Conservation (phyloP, 2,329 filamentous ascomycete genomes). For the Phaeosphaeriaceae sp. region DNA sequence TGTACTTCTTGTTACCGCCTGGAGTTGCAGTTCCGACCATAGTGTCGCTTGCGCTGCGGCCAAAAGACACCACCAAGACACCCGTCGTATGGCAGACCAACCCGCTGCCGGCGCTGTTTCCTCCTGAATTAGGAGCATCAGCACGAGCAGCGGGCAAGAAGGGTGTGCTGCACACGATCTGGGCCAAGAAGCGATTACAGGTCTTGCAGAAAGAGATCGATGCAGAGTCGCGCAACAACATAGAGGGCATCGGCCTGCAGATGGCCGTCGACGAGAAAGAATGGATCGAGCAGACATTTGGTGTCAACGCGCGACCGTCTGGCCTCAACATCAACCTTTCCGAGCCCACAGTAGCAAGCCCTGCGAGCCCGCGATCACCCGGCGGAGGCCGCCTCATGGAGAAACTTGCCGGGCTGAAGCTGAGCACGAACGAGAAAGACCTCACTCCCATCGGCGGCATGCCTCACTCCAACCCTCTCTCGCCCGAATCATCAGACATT, state of each 20-base stretch:
- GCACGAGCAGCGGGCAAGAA: conserved; percentile 73
- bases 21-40: conserved; percentile 74
- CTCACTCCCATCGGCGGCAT: conserved; percentile 56
- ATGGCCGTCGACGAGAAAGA: conserved; percentile 84
- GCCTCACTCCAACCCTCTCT: conserved; percentile 58
- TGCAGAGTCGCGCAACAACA: conserved; percentile 73
- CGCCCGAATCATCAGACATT: conserved; percentile 68
- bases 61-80: conserved; percentile 52
- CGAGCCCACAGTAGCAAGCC: conserved; percentile 52
- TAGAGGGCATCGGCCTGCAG: conserved; percentile 81
- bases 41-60: conserved; percentile 68
- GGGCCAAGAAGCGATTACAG: conserved; percentile 82
- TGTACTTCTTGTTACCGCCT: conserved; percentile 83
- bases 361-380: conserved; percentile 66
- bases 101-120: conserved; percentile 86
- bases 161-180: conserved; percentile 86
- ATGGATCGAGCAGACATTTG: conserved; percentile 87
- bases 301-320: conserved; percentile 57
- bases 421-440: conserved; percentile 75
- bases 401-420: conserved; percentile 78
- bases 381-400: conserved; percentile 75
- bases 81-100: conserved; percentile 68
- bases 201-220: conserved; percentile 80
- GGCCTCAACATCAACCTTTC: conserved; percentile 48
- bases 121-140: conserved; percentile 73